Percentiles rank a stretch among this genome's conserved stretches.
Evolutionary conservation across 1,284 basidiomycete species (phyloP).

Genomic region (Tremellales sp.): DNA sequence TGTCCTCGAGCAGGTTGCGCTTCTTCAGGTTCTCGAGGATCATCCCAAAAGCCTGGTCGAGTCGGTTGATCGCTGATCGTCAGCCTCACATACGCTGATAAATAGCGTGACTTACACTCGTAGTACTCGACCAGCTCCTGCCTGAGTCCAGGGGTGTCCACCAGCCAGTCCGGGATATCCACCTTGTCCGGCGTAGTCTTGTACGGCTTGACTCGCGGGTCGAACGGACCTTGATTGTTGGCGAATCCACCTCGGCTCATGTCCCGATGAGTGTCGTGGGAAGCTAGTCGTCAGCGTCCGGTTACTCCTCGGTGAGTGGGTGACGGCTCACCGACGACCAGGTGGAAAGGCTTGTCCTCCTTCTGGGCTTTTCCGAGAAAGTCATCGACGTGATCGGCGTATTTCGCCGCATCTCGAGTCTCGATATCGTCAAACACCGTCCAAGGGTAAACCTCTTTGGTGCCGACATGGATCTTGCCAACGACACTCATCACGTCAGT

Average conservation of each 20-base stretch:
- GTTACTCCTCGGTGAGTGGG: too few species aligned
- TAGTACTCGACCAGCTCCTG: constrained; percentile 22
- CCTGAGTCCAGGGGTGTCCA: constrained; percentile 13
- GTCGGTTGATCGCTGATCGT: constrained; percentile 16
- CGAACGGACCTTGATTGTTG: constrained; percentile 11
- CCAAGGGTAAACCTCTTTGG: constrained; percentile 19
- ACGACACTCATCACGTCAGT: too few species aligned
- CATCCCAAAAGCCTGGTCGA: constrained; percentile 22
- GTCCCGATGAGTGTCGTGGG: constrained; percentile 23
- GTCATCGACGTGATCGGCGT: constrained; percentile 15
- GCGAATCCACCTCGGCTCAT: constrained; percentile 16
- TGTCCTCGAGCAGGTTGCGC: constrained; percentile 7
- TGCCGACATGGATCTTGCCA: constrained; percentile 22
- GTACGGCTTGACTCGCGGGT: constrained; percentile 1
- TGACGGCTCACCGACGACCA: constrained; percentile 20
- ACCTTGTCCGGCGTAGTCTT: constrained; percentile 4
- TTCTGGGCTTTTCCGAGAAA: constrained; percentile 13
- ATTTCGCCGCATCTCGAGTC: constrained; percentile 13
- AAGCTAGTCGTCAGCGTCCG: too few species aligned
- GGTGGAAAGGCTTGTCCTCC: constrained; percentile 14
- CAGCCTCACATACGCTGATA: too few species aligned
- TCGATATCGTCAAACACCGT: constrained; percentile 7
- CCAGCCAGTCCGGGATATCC: constrained; percentile 14
- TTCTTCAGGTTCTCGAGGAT: constrained; percentile 12
- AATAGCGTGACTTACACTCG: too few species aligned